These are phyloP conservation scores for Penicillium brasilianum DNA, from an alignment of 2,329 filamentous ascomycete genomes.

Conservation along the genomic window DNA sequence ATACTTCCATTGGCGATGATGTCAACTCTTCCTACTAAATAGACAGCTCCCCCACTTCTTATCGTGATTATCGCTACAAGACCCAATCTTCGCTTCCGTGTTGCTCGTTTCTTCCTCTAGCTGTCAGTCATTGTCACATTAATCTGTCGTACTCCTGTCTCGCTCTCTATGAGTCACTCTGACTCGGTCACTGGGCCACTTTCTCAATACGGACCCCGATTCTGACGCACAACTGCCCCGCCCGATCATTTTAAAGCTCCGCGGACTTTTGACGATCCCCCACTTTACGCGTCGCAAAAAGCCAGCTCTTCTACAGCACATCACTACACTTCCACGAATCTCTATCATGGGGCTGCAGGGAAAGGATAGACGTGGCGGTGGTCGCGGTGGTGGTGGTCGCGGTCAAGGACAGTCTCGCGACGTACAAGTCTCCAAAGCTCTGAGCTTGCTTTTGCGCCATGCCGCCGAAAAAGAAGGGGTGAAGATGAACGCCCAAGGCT, in stretches of 20 bases:
- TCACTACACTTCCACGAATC: background rate
- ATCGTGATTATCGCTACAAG: background rate
- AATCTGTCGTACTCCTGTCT: background rate
- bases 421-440: slow-evolving; percentile 48
- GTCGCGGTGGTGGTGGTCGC: slow-evolving; percentile 13
- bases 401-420: slow-evolving; percentile 35
- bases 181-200: background rate
- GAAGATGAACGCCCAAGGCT: slow-evolving; percentile 63
- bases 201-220: slow-evolving; percentile 6
- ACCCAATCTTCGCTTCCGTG: background rate
- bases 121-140: background rate
- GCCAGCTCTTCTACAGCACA: background rate
- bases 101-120: background rate
- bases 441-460: slow-evolving; percentile 61
- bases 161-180: slow-evolving; percentile 10
- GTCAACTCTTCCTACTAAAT: background rate
- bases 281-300: slow-evolving; percentile 3
- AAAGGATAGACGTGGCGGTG: slow-evolving; percentile 14
- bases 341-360: slow-evolving; percentile 12
- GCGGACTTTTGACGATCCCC: slow-evolving; percentile 9
- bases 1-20: background rate
- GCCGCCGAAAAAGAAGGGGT: slow-evolving; percentile 65
- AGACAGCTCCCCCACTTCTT: background rate
- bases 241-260: slow-evolving; percentile 20
- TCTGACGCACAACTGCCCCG: slow-evolving; percentile 22